A percentile compares a stretch with the other conserved stretches of the same genome.
These are phyloP conservation scores for Candida dendrica DNA, from an alignment of 805 yeast species.

Conservation along the genomic window DNA sequence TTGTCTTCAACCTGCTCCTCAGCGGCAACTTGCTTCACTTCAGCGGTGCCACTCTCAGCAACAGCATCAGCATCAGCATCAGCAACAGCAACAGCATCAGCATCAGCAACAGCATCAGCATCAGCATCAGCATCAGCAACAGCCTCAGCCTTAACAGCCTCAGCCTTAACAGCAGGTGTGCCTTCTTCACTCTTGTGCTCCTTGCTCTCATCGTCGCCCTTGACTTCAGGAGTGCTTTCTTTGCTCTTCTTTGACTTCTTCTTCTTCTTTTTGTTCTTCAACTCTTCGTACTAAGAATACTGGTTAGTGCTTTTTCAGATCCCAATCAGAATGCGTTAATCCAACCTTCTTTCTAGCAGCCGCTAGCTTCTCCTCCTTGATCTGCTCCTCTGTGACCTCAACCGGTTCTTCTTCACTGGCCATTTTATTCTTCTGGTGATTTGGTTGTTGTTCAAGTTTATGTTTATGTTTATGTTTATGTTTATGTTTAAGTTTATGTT, in stretches of 20 bases:
- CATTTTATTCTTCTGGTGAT: too few relatives aligned
- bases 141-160: too few relatives aligned
- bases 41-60: constrained; percentile 3
- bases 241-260: constrained; percentile 22
- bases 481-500: too few relatives aligned
- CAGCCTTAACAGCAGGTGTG: constrained; percentile 1
- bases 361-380: constrained; percentile 56
- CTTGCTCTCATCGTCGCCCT: constrained; percentile 8
- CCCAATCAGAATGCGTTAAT: neutral
- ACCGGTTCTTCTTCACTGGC: constrained; percentile 1
- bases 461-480: too few relatives aligned
- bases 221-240: constrained; percentile 7
- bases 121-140: constrained; percentile 1
- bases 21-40: constrained; percentile 3
- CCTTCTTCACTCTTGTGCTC: constrained; percentile 4
- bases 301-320: neutral
- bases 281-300: constrained; percentile 43
- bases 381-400: constrained; percentile 26
- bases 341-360: constrained; percentile 64
- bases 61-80: neutral
- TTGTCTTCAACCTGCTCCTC: constrained; percentile 4
- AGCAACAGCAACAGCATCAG: neutral
- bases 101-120: constrained; percentile 1
- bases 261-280: constrained; percentile 51
- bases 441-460: too few relatives aligned